Evolutionary conservation across 2,329 filamentous ascomycete species (phyloP).

Genomic region (Penicillium sp.): DNA sequence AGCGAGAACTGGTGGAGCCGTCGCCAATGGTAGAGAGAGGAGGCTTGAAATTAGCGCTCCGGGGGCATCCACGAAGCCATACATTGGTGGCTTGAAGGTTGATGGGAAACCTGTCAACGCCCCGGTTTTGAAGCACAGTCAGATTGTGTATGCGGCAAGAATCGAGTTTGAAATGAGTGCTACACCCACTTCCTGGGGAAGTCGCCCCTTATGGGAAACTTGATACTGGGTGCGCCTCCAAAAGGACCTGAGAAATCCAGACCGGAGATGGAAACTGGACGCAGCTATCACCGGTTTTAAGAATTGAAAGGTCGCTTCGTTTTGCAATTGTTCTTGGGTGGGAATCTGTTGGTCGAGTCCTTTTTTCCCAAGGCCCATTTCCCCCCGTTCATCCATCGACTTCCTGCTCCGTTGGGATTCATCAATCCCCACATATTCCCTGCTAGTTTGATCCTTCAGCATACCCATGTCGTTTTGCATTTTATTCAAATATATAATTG

Average conservation of each 20-base stretch:
- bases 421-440: not conserved
- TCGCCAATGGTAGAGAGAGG: slow-evolving; percentile 14
- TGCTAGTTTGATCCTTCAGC: not conserved
- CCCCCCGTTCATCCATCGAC: not conserved
- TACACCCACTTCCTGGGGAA: slow-evolving; percentile 38
- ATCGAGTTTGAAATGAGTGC: slow-evolving; percentile 51
- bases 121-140: slow-evolving; percentile 43
- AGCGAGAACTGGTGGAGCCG: slow-evolving; percentile 28
- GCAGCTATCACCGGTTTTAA: no score
- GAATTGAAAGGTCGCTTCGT: not conserved
- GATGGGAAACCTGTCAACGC: slow-evolving; percentile 39
- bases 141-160: slow-evolving; percentile 41
- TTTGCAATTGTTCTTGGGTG: no score
- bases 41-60: slow-evolving; percentile 45
- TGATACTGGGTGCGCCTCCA: not conserved
- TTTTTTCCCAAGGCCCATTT: not conserved
- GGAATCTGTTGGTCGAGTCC: not conserved
- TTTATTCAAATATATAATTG: not conserved
- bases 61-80: slow-evolving; percentile 43
- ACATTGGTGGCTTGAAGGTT: slow-evolving; percentile 44
- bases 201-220: slow-evolving; percentile 6
- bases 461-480: not conserved
- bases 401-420: not conserved
- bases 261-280: rapidly evolving
- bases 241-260: not conserved